phyloP scores from a whole-genome alignment of 495 filamentous ascomycete species.

The Echria macrotheca region DNA sequence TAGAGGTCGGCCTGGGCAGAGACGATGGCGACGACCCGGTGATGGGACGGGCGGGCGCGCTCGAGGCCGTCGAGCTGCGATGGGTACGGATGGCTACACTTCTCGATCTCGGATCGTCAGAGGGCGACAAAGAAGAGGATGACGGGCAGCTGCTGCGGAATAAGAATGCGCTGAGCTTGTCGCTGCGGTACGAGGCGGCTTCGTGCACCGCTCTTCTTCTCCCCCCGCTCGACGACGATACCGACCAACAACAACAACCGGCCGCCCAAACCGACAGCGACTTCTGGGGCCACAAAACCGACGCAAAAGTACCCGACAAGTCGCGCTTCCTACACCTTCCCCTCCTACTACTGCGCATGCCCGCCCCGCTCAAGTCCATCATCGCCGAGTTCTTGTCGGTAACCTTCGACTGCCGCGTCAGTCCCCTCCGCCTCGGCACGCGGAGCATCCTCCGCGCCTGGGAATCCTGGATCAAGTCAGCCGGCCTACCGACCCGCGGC shows the following conservation, averaged over 20 bases:
- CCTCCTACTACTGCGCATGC: conserved; percentile 43
- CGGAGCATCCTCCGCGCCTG: conserved; percentile 32
- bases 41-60: conserved; percentile 32
- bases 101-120: conserved; percentile 11
- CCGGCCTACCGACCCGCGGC: conserved; percentile 13
- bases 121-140: background rate
- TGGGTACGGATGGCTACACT: conserved; percentile 22
- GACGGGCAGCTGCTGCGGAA: background rate
- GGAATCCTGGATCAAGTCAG: conserved; percentile 38
- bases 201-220: conserved; percentile 36
- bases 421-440: conserved; percentile 37
- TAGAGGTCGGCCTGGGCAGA: conserved; percentile 32
- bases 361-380: conserved; percentile 33
- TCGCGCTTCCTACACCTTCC: conserved; percentile 33
- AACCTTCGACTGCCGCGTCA: conserved; percentile 45
- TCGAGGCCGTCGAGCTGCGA: conserved; percentile 33
- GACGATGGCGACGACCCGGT: conserved; percentile 21
- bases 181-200: conserved; percentile 37
- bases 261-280: background rate
- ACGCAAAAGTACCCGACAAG: conserved; percentile 1
- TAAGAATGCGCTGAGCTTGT: conserved; percentile 27
- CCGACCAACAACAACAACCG: background rate
- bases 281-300: conserved; percentile 5
- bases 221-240: conserved; percentile 20
- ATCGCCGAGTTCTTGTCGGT: conserved; percentile 40